Evolutionary conservation across 768 basidiomycete genomes (phyloP).

Genomic region (Tylopilus rubrobrunneus): DNA sequence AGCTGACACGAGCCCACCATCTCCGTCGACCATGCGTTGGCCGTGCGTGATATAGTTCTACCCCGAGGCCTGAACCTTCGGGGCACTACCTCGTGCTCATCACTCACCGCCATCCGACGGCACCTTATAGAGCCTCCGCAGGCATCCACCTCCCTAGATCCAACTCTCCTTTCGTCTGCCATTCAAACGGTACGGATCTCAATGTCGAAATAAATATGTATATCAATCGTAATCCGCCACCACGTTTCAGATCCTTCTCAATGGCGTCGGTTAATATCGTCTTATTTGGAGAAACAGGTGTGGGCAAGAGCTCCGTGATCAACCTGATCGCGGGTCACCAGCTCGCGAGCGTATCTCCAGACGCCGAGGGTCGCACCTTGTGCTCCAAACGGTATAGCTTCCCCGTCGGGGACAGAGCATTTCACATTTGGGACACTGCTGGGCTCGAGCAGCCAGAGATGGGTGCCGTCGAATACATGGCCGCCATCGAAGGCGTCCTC

Average conservation of each 20-base stretch:
- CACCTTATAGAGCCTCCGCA: not conserved
- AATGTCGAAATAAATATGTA: constrained; percentile 1
- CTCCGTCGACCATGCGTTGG: not conserved
- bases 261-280: constrained; percentile 33
- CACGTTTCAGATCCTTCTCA: constrained; percentile 1
- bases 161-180: not conserved
- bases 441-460: constrained; percentile 29
- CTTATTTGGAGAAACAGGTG: constrained; percentile 41
- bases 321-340: constrained; percentile 25
- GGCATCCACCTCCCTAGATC: not conserved
- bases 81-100: not conserved
- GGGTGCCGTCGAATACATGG: constrained; percentile 20
- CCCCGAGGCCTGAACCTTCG: too few species aligned
- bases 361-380: constrained; percentile 34
- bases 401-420: constrained; percentile 10
- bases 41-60: not conserved
- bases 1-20: not conserved
- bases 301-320: constrained; percentile 31
- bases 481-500: constrained; percentile 26
- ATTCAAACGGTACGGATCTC: constrained; percentile 6
- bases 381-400: constrained; percentile 23
- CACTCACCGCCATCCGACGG: not conserved
- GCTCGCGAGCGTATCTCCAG: constrained; percentile 19
- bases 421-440: constrained; percentile 30
- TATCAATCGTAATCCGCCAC: not conserved